Base-by-base conservation (phyloP, 1,284 basidiomycete species). In the Ganoderma lucidum region DNA sequence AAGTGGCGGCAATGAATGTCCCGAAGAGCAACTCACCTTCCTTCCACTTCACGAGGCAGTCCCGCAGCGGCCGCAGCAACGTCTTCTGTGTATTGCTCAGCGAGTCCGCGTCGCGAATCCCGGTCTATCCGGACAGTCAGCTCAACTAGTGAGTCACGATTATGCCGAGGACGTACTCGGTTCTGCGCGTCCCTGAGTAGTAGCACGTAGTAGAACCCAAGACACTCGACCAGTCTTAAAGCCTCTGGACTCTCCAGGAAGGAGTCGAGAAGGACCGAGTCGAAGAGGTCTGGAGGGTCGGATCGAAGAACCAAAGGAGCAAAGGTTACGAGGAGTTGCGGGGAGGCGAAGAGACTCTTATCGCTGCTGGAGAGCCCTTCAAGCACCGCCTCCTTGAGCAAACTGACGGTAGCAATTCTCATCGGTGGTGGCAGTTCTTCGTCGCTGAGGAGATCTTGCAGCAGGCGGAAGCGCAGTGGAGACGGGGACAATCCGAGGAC, bases 331-430 rank as follows among this genome's bases (percentile, higher is more conserved):
- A 90, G 74, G 68, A 91, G 83, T 30, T 80, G 71, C 0, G 84
- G 81, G 2, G 86, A 85, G 1, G 84, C 81, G 71, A 90, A 89
- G 0, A 84, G 68, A 67, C 83, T 83, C 10, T 80, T 76, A 51
- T 72, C 69, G 19, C 63, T 73, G n/a, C 56, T 48, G 14, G 76
- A 63, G 10, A 93, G 78, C 1, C 83, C 87, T 64, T 88, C 84
- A 6, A 93, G 77, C 1, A 90, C 80, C 0, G 87, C 86, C 65
- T 93, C 90, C 76, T 90, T 92, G 2, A 92, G 82, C 6, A 93
- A 81, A 0, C 89, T 88, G 2, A 93, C 82, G 0, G 89, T 86
- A 0, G 92, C 90, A 0, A 88, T 85, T 10, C 88, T 84, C 84
- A 93, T 90, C 74, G 90, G 89, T 0, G 88, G 88, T 61, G 86